Percentiles rank a stretch among this genome's conserved stretches.
Evolutionary conservation across 495 filamentous ascomycete genomes (phyloP).

Genomic region (Penicillium flavigenum): DNA sequence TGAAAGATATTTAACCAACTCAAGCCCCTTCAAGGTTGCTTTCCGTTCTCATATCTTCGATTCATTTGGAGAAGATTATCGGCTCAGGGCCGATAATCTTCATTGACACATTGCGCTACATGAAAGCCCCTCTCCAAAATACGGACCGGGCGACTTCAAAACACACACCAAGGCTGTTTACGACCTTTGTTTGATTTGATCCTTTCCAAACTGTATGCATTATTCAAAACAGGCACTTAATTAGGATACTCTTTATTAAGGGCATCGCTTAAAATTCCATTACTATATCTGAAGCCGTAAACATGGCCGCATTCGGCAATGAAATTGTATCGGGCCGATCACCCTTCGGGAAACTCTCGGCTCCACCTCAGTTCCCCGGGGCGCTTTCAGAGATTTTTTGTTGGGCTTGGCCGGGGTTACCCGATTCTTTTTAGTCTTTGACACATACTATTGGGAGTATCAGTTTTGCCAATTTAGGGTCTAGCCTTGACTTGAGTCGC

Average conservation of each 20-base stretch:
- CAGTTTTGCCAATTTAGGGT: neutral
- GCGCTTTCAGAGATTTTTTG: conserved; percentile 9
- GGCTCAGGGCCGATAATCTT: neutral
- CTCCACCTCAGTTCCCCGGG: conserved; percentile 10
- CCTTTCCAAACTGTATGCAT: neutral
- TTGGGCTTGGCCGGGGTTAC: neutral
- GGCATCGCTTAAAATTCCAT: neutral
- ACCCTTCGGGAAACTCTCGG: conserved; percentile 1
- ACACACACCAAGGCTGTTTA: neutral
- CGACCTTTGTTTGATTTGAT: neutral
- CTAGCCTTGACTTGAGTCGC: neutral
- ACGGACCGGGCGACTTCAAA: neutral
- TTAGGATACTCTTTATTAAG: neutral
- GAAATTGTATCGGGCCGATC: conserved; percentile 1
- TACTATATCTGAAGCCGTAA: neutral
- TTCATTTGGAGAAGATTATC: neutral
- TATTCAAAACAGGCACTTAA: neutral
- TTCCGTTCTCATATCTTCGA: neutral
- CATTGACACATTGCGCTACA: neutral
- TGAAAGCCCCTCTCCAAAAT: neutral
- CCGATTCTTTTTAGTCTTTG: neutral
- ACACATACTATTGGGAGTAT: neutral
- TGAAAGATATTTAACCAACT: neutral
- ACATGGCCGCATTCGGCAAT: conserved; percentile 2
- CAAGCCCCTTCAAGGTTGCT: neutral